Evolutionary conservation across 2,329 filamentous ascomycete genomes (phyloP).

Genomic region (Alternaria viburni): DNA sequence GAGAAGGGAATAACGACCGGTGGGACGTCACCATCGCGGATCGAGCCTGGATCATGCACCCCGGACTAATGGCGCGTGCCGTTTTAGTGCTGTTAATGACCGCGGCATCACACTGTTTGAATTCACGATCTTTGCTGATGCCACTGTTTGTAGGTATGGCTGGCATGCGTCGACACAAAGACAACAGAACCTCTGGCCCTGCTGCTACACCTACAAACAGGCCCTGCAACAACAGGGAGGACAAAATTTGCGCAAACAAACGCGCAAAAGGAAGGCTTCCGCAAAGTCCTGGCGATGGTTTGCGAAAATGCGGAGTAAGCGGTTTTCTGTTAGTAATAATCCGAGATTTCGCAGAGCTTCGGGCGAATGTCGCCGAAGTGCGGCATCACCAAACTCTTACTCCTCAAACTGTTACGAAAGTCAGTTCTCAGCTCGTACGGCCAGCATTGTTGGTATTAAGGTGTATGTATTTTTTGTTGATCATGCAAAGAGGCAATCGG

Average conservation of each 20-base stretch:
- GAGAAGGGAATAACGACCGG: conserved; percentile 16
- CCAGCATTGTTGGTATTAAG: not conserved
- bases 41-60: conserved; percentile 26
- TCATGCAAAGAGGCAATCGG: not conserved
- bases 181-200: not conserved
- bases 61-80: conserved; percentile 23
- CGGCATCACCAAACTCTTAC: not conserved
- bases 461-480: not conserved
- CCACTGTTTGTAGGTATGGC: not conserved
- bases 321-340: conserved; percentile 11
- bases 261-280: not conserved
- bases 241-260: not conserved
- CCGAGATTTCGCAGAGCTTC: conserved; percentile 12
- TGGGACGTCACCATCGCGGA: conserved; percentile 21
- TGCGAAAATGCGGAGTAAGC: conserved; percentile 2
- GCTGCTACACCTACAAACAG: not conserved
- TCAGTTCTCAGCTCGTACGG: accelerated
- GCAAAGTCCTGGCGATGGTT: not conserved
- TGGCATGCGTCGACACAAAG: not conserved
- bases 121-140: not conserved
- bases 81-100: not conserved
- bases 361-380: conserved; percentile 12
- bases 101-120: not conserved
- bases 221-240: not conserved
- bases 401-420: not conserved